phyloP scores from a whole-genome alignment of 805 yeast genomes.

The Scheffersomyces stipitis region DNA sequence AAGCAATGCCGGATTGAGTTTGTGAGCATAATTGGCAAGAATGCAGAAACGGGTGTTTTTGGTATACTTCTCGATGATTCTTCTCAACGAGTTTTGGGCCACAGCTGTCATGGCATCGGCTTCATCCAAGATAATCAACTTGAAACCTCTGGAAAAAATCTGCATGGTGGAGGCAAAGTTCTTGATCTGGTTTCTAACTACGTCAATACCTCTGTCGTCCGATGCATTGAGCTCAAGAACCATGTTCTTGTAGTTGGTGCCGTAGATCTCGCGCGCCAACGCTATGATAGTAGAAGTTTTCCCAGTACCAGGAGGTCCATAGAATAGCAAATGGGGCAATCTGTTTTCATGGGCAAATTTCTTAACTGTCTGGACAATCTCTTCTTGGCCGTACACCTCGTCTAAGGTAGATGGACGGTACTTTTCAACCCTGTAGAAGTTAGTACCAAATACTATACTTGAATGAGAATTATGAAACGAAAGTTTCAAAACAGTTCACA shows the following conservation, averaged over 20 bases:
- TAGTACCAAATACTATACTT: constrained; percentile 16
- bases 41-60: constrained; percentile 95
- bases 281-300: constrained; percentile 89
- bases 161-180: constrained; percentile 95
- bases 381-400: constrained; percentile 90
- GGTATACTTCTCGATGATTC: constrained; percentile 89
- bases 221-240: constrained; percentile 94
- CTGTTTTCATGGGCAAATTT: constrained; percentile 80
- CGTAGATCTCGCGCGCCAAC: constrained; percentile 83
- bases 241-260: constrained; percentile 78
- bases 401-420: constrained; percentile 83
- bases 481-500: too few species aligned
- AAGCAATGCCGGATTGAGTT: constrained; percentile 88
- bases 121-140: constrained; percentile 89
- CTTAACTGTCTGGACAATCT: constrained; percentile 79
- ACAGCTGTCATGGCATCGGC: constrained; percentile 93
- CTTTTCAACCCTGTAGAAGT: constrained; percentile 73
- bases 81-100: constrained; percentile 79
- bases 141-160: constrained; percentile 82
- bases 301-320: constrained; percentile 96
- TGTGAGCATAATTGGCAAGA: constrained; percentile 93
- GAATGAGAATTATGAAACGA: neutral
- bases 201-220: constrained; percentile 97
- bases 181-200: constrained; percentile 96
- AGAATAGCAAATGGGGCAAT: constrained; percentile 88